Percentiles rank a stretch among this genome's conserved stretches.
Conservation (phyloP, 1,284 basidiomycete species). For the Fomitopsis palustris region DNA sequence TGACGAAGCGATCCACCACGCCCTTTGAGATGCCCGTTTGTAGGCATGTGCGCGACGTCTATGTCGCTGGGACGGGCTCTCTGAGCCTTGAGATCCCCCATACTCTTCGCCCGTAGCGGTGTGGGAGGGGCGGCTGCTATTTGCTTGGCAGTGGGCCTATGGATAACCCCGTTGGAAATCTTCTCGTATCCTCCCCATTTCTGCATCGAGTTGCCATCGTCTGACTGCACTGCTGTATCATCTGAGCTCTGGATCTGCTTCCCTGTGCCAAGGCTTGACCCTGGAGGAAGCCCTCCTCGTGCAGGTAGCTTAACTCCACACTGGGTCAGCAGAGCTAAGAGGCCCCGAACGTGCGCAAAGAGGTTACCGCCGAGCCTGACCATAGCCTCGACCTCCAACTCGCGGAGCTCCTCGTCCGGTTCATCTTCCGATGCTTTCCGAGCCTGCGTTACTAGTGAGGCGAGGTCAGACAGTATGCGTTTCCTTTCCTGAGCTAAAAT, state of each 20-base stretch:
- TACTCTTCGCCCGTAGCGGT: slow-evolving; percentile 46
- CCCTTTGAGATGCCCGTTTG: slow-evolving; percentile 12
- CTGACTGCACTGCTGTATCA: slow-evolving; percentile 21
- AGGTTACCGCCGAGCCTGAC: slow-evolving; percentile 71
- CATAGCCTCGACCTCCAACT: slow-evolving; percentile 68
- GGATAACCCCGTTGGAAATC: slow-evolving; percentile 20
- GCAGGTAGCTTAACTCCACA: slow-evolving; percentile 78
- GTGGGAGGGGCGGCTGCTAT: slow-evolving; percentile 28
- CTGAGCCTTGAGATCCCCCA: slow-evolving; percentile 48
- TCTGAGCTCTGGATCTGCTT: slow-evolving; percentile 20
- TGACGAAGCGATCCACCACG: slow-evolving; percentile 10
- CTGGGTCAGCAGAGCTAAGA: slow-evolving; percentile 72
- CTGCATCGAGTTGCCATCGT: slow-evolving; percentile 17
- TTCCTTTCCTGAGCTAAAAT: slow-evolving; percentile 77
- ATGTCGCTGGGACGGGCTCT: slow-evolving; percentile 19
- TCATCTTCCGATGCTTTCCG: slow-evolving; percentile 68
- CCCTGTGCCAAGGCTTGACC: slow-evolving; percentile 30
- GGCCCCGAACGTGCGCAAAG: slow-evolving; percentile 68
- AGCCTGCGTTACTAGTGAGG: slow-evolving; percentile 82
- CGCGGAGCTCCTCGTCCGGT: slow-evolving; percentile 45
- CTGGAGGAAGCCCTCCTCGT: slow-evolving; percentile 36
- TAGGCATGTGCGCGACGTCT: slow-evolving; percentile 26
- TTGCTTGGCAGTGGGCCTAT: slow-evolving; percentile 11
- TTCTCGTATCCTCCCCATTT: slow-evolving; percentile 17
- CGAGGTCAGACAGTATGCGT: slow-evolving; percentile 79